Base-by-base conservation (phyloP, 2,329 filamentous ascomycete species). In the Tolypocladium paradoxum region DNA sequence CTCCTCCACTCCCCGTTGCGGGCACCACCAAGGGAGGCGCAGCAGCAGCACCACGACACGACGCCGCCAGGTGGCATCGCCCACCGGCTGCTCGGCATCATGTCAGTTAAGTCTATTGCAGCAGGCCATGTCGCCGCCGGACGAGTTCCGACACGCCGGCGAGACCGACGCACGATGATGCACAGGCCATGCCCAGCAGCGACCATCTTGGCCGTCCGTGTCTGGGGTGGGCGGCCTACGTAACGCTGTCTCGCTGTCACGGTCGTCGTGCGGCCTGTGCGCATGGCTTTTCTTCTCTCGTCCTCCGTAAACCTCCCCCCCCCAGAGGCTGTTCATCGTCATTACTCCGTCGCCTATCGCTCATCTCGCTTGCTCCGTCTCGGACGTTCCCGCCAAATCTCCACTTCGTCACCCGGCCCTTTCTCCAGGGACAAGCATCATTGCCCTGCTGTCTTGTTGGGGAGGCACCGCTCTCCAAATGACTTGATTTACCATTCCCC, bases 351-450 rank as follows among this genome's bases (percentile, higher is more conserved):
- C 47, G 47, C 33, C 48, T 12, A 16, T 24, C 27, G 9, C 36
- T 50, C 49, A 43, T 50, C 49, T 50, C 49, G 36, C 49, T 50
- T 43, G 16, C 36, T n/a, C 27, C 36, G 36, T 43, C 48, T 38
- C 48, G 18, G 36, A 38, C 37, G 36, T 22, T 43, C 12, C 49
- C 49, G 36, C 27, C 36, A 29, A 33, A 31, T 43, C n/a, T 31
- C 49, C 49, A 43, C 49, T 20, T 7, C 20, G 24, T 50, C 27
- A 29, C 16, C 18, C 18, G 18, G 16, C 48, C 48, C 35, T 50
- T 35, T 50, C 35, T 40, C 35, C 18, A 16, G 24, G 38, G 47
- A 47, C 50, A 47, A 50, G 47, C 53, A 50, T 45, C 53, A 56
- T 52, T 37, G 47, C 24, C 6, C 34, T 14, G 20, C 14, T 49